A percentile compares a stretch with the other conserved stretches of the same genome.
phyloP scores from a whole-genome alignment of 345 rosid species.

The Mercurialis annua region DNA sequence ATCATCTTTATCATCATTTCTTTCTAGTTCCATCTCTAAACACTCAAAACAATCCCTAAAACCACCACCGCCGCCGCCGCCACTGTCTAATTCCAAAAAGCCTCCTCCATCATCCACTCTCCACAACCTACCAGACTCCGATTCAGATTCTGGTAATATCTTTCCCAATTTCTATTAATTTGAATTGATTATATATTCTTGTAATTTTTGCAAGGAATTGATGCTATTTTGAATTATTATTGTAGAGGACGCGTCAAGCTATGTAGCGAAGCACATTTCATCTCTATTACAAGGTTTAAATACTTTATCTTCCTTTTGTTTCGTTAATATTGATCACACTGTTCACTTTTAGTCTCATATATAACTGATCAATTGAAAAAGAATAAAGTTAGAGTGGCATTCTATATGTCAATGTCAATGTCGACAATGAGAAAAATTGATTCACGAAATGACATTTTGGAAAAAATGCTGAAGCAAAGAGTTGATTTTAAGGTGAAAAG shows the following conservation, averaged over 20 bases:
- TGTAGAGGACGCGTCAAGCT: slow-evolving; percentile 19
- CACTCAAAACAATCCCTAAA: slow-evolving; percentile 5
- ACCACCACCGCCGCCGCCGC: not conserved
- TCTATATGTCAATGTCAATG: too few relatives aligned
- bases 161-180: not conserved
- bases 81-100: not conserved
- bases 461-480: not conserved
- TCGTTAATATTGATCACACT: too few relatives aligned
- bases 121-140: slow-evolving; percentile 9
- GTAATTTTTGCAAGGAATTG: not conserved
- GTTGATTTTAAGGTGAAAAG: too few relatives aligned
- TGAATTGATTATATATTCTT: not conserved
- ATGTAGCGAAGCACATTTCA: slow-evolving; percentile 13
- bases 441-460: not conserved
- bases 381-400: too few relatives aligned
- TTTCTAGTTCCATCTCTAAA: slow-evolving; percentile 3
- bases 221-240: not conserved
- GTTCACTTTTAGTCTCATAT: too few relatives aligned
- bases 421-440: too few relatives aligned
- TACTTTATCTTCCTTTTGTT: not conserved
- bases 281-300: slow-evolving; percentile 28
- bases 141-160: slow-evolving; percentile 24
- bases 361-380: too few relatives aligned
- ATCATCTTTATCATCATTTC: not conserved
- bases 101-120: not conserved